Evolutionary conservation across 495 filamentous ascomycete genomes (phyloP).

Genomic region (Podospora pseudopauciseta): DNA sequence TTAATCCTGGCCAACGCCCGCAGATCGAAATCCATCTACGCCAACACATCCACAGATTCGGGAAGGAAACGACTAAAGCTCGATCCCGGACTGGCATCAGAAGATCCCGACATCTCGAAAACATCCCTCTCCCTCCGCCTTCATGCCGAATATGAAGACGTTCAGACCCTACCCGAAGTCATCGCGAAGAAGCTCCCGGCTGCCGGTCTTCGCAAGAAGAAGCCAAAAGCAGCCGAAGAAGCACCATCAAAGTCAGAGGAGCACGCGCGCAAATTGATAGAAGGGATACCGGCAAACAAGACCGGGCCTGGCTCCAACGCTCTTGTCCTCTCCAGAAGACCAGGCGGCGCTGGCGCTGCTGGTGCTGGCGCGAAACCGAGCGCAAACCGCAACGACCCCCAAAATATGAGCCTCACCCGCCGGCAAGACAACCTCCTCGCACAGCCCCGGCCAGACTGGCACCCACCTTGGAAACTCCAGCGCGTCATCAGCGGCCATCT

Average conservation of each 20-base stretch:
- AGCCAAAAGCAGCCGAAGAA: conserved; percentile 39
- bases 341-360: conserved; percentile 7
- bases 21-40: conserved; percentile 40
- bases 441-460: conserved; percentile 86
- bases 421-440: conserved; percentile 59
- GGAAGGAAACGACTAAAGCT: conserved; percentile 44
- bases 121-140: conserved; percentile 44
- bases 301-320: conserved; percentile 53
- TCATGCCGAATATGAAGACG: conserved; percentile 72
- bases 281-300: conserved; percentile 54
- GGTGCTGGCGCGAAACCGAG: conserved; percentile 11
- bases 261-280: conserved; percentile 65
- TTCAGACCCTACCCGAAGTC: conserved; percentile 75
- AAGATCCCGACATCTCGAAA: conserved; percentile 40
- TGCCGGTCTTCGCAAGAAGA: conserved; percentile 45
- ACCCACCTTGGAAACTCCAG: conserved; percentile 97
- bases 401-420: conserved; percentile 55
- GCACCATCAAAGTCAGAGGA: conserved; percentile 47
- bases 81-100: conserved; percentile 32
- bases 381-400: conserved; percentile 27
- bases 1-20: conserved; percentile 42
- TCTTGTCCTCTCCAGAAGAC: conserved; percentile 48
- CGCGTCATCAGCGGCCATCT: conserved; percentile 94
- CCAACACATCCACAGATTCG: conserved; percentile 29
- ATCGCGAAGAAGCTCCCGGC: conserved; percentile 79